Base-by-base conservation (phyloP, 345 rosid genomes). In the Theobroma cacao region DNA sequence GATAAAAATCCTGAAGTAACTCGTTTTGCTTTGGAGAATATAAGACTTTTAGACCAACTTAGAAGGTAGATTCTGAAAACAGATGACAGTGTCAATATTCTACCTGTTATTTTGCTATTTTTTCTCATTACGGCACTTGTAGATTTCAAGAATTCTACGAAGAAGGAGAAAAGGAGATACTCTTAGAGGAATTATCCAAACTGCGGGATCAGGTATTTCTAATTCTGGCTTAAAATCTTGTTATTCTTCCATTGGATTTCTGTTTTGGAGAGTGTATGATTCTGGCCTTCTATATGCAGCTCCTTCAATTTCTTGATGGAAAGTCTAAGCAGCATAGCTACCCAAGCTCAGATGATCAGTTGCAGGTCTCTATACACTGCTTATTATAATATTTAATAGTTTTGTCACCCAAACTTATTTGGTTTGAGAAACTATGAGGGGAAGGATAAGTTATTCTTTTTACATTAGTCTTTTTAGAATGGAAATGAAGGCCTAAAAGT, bases 101-200 rank as follows among this genome's bases (percentile, higher is more conserved):
- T 58, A 28, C 10, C 74, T 10, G 48, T 24, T 47, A 72, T 30
- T 56, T 69, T 28, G 77, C 45, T 55, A 47, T 77, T 68, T 63
- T 50, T 60, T 82, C 31, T 80, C 24, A 60, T 66, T 83, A 62
- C 86, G 84, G 48, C 40, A 50, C 76, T 72, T 79, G 65, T 78
- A 96, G 99, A 81, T 92, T 86, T 89, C 95, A 94, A 88, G 99
- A 94, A 75, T 94, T 96, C 75, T 96, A 94, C 70, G 94, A 94
- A 79, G 99, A 94, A 86, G 99, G 99, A 63, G 99, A 96, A 86
- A 88, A 96, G 77, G 97, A 92, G 72, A 83, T 94, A 83, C 90
- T 94, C 71, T 67, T 82, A 77, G 91, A 87, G 43, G 98, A 96
- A 87, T 79, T 92, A 56, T 85, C 97, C 58, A 82, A 83, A 71